phyloP scores from a whole-genome alignment of 2,329 filamentous ascomycete species.

The Alternaria sp. region DNA sequence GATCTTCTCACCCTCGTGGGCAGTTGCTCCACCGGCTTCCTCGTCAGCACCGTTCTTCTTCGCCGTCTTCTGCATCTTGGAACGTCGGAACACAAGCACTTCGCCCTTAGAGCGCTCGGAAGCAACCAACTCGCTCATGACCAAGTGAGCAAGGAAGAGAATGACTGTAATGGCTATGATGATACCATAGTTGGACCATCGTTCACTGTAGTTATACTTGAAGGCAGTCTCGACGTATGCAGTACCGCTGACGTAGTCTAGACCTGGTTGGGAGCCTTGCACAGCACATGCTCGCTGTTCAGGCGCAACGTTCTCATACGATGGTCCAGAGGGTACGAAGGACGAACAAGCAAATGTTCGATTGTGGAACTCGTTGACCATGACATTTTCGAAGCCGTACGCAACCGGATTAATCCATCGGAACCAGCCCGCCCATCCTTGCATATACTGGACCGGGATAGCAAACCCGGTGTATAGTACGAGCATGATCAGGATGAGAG shows the following conservation, averaged over 20 bases:
- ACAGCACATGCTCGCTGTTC: slow-evolving; percentile 46
- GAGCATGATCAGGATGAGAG: slow-evolving; percentile 67
- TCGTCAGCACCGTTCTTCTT: slow-evolving; percentile 44
- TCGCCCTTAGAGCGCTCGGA: slow-evolving; percentile 70
- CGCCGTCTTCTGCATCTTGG: slow-evolving; percentile 48
- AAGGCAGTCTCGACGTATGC: slow-evolving; percentile 38
- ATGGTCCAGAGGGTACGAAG: slow-evolving; percentile 52
- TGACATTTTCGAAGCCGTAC: slow-evolving; percentile 79
- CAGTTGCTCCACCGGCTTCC: slow-evolving; percentile 47
- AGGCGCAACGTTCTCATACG: slow-evolving; percentile 40
- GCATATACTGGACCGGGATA: slow-evolving; percentile 69
- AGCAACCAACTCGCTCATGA: slow-evolving; percentile 70
- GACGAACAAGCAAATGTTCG: slow-evolving; percentile 37
- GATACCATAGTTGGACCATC: slow-evolving; percentile 71
- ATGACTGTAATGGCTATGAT: slow-evolving; percentile 68
- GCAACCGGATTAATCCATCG: slow-evolving; percentile 80
- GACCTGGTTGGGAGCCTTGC: slow-evolving; percentile 48
- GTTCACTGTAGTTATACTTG: slow-evolving; percentile 48
- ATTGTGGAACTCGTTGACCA: slow-evolving; percentile 72
- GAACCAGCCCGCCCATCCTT: slow-evolving; percentile 49
- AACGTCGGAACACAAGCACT: slow-evolving; percentile 67
- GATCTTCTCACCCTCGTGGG: slow-evolving; percentile 39
- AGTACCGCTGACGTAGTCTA: slow-evolving; percentile 48
- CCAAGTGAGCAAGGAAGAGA: slow-evolving; percentile 69
- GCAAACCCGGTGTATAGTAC: slow-evolving; percentile 73